Conservation (phyloP, 73 alveolate genomes). For the Durusdinium trenchii region DNA sequence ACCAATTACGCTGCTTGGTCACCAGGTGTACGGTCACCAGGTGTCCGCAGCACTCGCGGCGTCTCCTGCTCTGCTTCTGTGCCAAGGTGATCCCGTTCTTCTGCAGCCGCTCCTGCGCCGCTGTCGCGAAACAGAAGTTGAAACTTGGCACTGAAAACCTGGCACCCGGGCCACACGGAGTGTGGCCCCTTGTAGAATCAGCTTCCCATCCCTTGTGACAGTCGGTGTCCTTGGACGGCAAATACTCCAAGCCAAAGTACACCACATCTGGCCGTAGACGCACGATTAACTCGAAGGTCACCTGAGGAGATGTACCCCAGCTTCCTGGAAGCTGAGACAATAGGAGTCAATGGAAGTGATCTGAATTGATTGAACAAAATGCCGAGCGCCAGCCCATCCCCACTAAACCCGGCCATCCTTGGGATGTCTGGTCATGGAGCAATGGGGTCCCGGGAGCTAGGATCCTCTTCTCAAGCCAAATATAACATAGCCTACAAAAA, state of each 20-base stretch:
- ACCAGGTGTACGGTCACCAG: too few relatives aligned
- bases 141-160: background rate
- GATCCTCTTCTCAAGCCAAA: background rate
- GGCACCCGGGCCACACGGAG: background rate
- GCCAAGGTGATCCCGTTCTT: background rate
- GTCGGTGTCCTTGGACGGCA: background rate
- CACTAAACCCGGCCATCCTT: too few relatives aligned
- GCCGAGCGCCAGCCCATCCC: too few relatives aligned
- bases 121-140: background rate
- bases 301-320: background rate
- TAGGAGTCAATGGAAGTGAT: background rate
- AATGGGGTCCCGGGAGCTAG: too few relatives aligned
- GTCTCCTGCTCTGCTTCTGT: background rate
- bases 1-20: too few relatives aligned
- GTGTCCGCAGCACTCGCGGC: too few relatives aligned
- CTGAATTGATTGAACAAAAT: too few relatives aligned
- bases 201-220: background rate
- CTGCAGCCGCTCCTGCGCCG: background rate
- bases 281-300: background rate
- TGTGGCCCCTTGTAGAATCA: background rate
- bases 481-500: background rate
- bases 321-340: background rate
- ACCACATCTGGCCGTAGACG: conserved; percentile 1
- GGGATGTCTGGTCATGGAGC: too few relatives aligned
- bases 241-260: background rate